Conservation (phyloP, 805 yeast species). For the Millerozyma miso region DNA sequence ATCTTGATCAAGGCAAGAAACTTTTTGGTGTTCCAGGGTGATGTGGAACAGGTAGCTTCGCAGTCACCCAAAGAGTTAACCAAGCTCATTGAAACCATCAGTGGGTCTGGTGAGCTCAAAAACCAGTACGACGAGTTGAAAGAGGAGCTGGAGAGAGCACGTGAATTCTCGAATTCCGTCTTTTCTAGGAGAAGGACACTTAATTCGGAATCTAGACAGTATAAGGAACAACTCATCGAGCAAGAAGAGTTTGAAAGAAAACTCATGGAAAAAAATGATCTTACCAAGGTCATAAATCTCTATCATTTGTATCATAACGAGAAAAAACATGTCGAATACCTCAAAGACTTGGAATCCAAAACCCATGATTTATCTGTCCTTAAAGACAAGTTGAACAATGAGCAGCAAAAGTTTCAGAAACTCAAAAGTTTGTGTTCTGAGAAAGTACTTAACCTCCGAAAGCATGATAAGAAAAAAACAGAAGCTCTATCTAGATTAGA, state of each 20-base stretch:
- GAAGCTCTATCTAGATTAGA: conserved; percentile 41
- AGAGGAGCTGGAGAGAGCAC: conserved; percentile 63
- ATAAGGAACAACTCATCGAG: conserved; percentile 70
- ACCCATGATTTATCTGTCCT: conserved; percentile 34
- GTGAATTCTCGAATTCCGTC: conserved; percentile 57
- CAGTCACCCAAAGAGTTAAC: conserved; percentile 78
- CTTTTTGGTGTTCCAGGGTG: conserved; percentile 94
- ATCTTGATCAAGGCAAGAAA: conserved; percentile 86
- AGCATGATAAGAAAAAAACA: conserved; percentile 33
- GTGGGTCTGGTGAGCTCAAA: conserved; percentile 71
- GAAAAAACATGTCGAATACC: conserved; percentile 31
- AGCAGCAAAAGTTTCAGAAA: conserved; percentile 23
- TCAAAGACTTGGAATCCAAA: conserved; percentile 28
- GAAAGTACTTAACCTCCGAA: conserved; percentile 38
- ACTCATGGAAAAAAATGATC: conserved; percentile 42
- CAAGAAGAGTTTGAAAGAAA: conserved; percentile 62
- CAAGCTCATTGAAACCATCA: conserved; percentile 69
- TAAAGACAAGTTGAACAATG: conserved; percentile 22
- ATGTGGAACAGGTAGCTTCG: conserved; percentile 88
- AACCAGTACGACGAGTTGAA: conserved; percentile 62
- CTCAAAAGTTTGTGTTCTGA: conserved; percentile 43
- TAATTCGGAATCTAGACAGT: conserved; percentile 71
- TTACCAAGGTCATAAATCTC: conserved; percentile 49
- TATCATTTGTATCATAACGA: conserved; percentile 66
- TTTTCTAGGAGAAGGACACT: conserved; percentile 66